Percentiles rank a stretch among this genome's conserved stretches.
These are phyloP conservation scores for Talaromyces stipitatus DNA, from an alignment of 495 filamentous ascomycete genomes.

Conservation along the genomic window DNA sequence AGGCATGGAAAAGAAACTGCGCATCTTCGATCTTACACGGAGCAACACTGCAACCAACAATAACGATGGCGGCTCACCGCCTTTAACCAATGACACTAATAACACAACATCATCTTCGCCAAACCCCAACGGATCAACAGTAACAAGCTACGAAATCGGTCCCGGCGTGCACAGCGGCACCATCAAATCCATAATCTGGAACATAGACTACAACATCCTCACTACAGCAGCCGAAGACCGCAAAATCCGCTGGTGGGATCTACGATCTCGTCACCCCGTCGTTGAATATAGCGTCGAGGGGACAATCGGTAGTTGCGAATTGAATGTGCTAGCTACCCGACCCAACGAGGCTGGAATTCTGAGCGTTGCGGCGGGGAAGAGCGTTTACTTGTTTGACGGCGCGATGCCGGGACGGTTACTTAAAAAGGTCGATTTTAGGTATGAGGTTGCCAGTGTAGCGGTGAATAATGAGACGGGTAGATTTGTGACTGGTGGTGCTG, in stretches of 20 bases:
- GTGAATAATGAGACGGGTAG: conserved; percentile 73
- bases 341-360: conserved; percentile 39
- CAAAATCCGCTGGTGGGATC: conserved; percentile 89
- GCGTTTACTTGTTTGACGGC: conserved; percentile 88
- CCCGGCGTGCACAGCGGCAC: conserved; percentile 71
- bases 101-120: too few relatives aligned
- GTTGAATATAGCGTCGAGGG: conserved; percentile 68
- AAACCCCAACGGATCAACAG: conserved; percentile 20
- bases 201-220: conserved; percentile 73
- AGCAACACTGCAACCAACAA: conserved; percentile 24
- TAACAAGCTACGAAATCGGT: conserved; percentile 74
- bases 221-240: conserved; percentile 88
- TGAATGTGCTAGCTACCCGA: conserved; percentile 47
- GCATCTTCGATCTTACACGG: conserved; percentile 77
- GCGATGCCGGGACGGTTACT: conserved; percentile 57
- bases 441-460: conserved; percentile 84
- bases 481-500: conserved; percentile 77
- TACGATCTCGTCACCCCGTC: conserved; percentile 63
- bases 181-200: conserved; percentile 95
- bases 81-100: conserved; percentile 18
- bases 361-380: conserved; percentile 69
- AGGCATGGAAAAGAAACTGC: conserved; percentile 91
- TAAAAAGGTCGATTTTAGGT: conserved; percentile 66
- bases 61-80: conserved; percentile 22
- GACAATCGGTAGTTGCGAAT: conserved; percentile 83